These are phyloP conservation scores for Talaromyces islandicus DNA, from an alignment of 2,329 filamentous ascomycete genomes.

Conservation along the genomic window DNA sequence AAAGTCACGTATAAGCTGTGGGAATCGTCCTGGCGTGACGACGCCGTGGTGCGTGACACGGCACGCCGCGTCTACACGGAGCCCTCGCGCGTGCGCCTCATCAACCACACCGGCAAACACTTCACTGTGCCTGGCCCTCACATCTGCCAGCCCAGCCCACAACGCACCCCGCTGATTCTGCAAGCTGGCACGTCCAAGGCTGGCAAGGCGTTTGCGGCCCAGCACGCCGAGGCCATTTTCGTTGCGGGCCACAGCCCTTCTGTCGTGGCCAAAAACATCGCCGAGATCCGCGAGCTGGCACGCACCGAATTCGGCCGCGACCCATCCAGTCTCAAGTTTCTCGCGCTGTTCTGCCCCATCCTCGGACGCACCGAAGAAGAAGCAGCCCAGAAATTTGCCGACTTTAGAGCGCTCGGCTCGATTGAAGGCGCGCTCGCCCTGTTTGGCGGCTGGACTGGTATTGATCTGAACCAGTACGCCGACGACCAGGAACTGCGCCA, in stretches of 20 bases:
- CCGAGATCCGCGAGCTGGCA: conserved; percentile 57
- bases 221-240: conserved; percentile 67
- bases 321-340: conserved; percentile 58
- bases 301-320: conserved; percentile 50
- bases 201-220: conserved; percentile 61
- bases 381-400: conserved; percentile 57
- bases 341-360: conserved; percentile 61
- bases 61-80: conserved; percentile 56
- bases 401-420: conserved; percentile 57
- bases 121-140: conserved; percentile 61
- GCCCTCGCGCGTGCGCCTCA: conserved; percentile 54
- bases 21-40: conserved; percentile 61
- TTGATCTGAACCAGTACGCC: conserved; percentile 54
- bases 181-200: conserved; percentile 64
- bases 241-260: conserved; percentile 59
- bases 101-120: conserved; percentile 61
- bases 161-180: conserved; percentile 62
- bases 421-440: conserved; percentile 63
- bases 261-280: conserved; percentile 56
- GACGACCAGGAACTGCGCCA: conserved; percentile 59
- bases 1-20: conserved; percentile 61
- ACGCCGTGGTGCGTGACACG: conserved; percentile 58
- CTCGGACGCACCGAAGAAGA: conserved; percentile 61
- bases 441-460: conserved; percentile 70
- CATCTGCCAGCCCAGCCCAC: conserved; percentile 60